phyloP scores from a whole-genome alignment of 164 flowering plant genomes.

The Chimonanthus salicifolius region DNA sequence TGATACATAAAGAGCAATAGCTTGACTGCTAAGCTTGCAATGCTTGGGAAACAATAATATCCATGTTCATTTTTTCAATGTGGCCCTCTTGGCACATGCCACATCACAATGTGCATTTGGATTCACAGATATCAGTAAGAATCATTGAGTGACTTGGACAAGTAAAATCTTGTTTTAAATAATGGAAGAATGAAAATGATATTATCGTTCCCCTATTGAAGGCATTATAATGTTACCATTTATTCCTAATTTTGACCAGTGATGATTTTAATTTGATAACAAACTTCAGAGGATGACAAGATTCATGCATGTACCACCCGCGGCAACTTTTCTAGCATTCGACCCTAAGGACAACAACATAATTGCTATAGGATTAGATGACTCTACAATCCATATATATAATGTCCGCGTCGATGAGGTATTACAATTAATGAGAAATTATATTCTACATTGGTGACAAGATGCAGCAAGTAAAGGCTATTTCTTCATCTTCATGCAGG shows the following conservation, averaged over 20 bases:
- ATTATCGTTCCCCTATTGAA: background rate
- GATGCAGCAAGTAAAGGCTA: background rate
- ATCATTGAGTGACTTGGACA: too few species aligned
- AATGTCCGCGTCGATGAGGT: conserved; percentile 92
- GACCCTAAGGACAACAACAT: conserved; percentile 94
- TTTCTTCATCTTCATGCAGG: conserved; percentile 35
- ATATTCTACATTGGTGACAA: background rate
- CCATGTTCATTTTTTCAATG: background rate
- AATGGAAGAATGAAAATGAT: too few species aligned
- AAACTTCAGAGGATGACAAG: conserved; percentile 74
- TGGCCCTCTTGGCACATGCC: background rate
- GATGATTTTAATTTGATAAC: conserved; percentile 1
- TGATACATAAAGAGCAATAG: conserved; percentile 8
- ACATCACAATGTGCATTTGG: too few species aligned
- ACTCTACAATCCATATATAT: conserved; percentile 81
- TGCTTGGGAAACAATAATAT: background rate
- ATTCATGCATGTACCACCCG: conserved; percentile 89
- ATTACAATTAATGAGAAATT: background rate
- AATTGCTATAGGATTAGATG: conserved; percentile 92
- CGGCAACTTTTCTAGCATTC: conserved; percentile 84
- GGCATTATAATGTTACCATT: too few species aligned
- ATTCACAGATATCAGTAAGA: too few species aligned
- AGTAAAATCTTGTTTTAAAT: too few species aligned
- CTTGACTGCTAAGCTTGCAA: background rate
- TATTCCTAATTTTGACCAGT: background rate